Evolutionary conservation across 495 filamentous ascomycete species (phyloP).

Genomic region (Pyronema domesticum): DNA sequence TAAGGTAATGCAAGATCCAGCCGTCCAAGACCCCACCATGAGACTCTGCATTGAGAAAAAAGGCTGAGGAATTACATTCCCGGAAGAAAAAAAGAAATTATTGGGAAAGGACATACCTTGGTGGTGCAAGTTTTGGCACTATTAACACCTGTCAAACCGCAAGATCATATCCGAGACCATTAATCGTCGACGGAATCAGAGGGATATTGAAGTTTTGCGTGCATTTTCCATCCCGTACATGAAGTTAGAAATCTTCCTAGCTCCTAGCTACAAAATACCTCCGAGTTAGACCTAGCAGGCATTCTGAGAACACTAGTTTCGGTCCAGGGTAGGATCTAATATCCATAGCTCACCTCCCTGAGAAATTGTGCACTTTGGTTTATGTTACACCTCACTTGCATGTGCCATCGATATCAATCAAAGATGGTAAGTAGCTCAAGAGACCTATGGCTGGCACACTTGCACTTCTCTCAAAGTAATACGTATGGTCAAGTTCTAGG

Average conservation of each 20-base stretch:
- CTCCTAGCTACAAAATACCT: not conserved
- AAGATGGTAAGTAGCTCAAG: not conserved
- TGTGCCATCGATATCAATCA: not conserved
- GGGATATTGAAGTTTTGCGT: not conserved
- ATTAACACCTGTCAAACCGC: not conserved
- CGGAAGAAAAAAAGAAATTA: not conserved
- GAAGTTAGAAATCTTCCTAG: not conserved
- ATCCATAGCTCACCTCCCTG: not conserved
- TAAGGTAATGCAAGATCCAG: not conserved
- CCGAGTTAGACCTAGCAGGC: not conserved
- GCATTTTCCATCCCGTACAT: not conserved
- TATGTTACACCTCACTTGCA: not conserved
- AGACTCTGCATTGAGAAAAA: not conserved
- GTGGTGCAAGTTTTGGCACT: not conserved
- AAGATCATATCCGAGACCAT: not conserved
- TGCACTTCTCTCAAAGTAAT: not conserved
- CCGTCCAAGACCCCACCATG: not conserved
- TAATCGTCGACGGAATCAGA: not conserved
- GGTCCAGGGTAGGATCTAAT: not conserved
- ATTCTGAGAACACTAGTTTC: not conserved
- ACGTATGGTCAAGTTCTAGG: not conserved
- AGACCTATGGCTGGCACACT: no score
- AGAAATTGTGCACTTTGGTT: not conserved
- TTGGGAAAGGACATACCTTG: not conserved
- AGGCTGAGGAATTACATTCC: not conserved